These are phyloP conservation scores for Lobosporangium transversale DNA, from an alignment of 192 early-diverging fungal species.

Conservation along the genomic window DNA sequence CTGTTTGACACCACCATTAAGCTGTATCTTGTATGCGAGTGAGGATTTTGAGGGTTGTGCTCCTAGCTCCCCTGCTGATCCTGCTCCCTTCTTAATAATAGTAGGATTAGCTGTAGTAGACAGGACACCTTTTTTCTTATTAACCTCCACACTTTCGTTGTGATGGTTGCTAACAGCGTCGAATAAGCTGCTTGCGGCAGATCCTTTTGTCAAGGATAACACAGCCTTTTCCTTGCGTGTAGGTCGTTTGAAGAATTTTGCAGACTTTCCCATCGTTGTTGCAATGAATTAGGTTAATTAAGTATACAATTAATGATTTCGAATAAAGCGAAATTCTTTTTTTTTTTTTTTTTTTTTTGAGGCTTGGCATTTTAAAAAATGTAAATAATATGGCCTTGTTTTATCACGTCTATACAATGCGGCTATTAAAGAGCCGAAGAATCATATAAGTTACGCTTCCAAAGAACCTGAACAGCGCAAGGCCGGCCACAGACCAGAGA, in stretches of 20 bases:
- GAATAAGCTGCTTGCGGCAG: constrained; percentile 41
- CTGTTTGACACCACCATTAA: constrained; percentile 45
- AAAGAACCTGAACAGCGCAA: constrained; percentile 72
- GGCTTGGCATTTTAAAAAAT: too few relatives aligned
- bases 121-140: constrained; percentile 32
- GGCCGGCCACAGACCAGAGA: constrained; percentile 74
- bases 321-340: too few relatives aligned
- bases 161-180: constrained; percentile 19
- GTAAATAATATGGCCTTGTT: too few relatives aligned
- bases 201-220: constrained; percentile 39
- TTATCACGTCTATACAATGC: constrained; percentile 13
- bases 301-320: too few relatives aligned
- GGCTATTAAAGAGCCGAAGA: constrained; percentile 59
- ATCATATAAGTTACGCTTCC: constrained; percentile 72
- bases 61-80: constrained; percentile 1
- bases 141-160: neutral
- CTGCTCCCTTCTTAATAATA: constrained; percentile 25
- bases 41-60: constrained; percentile 45
- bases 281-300: too few relatives aligned
- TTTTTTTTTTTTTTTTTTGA: too few relatives aligned
- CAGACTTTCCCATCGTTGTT: constrained; percentile 74
- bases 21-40: constrained; percentile 50
- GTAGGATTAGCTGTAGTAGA: constrained; percentile 44
- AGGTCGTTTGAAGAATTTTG: constrained; percentile 75
- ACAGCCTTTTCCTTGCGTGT: constrained; percentile 72